Conservation (phyloP, 2,329 filamentous ascomycete species). For the Diaporthe velutina region DNA sequence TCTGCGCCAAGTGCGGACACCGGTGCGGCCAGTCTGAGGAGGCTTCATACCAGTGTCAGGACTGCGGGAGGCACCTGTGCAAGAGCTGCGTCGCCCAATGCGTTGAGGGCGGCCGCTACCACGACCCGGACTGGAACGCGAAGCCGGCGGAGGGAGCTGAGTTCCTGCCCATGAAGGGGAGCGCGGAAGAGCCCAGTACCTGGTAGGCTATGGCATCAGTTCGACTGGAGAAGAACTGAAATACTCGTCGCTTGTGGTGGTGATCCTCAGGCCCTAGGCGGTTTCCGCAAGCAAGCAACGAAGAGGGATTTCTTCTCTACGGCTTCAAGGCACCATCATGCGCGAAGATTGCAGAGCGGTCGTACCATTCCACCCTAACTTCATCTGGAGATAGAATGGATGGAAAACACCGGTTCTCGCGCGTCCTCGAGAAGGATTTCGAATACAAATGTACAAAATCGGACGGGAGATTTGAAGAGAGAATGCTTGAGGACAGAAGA, state of each 20-base stretch:
- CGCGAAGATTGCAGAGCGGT: too few species aligned
- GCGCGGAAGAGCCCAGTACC: too few species aligned
- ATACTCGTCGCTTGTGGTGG: neutral
- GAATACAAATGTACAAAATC: too few species aligned
- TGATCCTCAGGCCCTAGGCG: too few species aligned
- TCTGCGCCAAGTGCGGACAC: neutral
- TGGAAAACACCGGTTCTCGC: too few species aligned
- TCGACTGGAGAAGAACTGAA: neutral
- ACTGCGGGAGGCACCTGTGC: neutral
- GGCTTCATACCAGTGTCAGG: neutral
- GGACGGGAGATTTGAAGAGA: neutral
- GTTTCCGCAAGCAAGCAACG: too few species aligned
- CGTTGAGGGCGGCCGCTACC: neutral
- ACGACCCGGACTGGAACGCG: constrained; percentile 5
- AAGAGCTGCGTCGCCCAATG: neutral
- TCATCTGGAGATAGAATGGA: too few species aligned
- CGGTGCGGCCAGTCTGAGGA: neutral
- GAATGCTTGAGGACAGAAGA: neutral
- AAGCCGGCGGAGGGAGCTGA: neutral
- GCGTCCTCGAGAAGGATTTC: too few species aligned
- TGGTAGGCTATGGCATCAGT: neutral
- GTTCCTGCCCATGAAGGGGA: neutral
- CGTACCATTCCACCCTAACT: too few species aligned
- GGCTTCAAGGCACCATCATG: neutral
- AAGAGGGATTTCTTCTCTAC: neutral